These are phyloP conservation scores for Trichopus zeylanicus DNA, from an alignment of 116 monocot genomes.

Conservation along the genomic window DNA sequence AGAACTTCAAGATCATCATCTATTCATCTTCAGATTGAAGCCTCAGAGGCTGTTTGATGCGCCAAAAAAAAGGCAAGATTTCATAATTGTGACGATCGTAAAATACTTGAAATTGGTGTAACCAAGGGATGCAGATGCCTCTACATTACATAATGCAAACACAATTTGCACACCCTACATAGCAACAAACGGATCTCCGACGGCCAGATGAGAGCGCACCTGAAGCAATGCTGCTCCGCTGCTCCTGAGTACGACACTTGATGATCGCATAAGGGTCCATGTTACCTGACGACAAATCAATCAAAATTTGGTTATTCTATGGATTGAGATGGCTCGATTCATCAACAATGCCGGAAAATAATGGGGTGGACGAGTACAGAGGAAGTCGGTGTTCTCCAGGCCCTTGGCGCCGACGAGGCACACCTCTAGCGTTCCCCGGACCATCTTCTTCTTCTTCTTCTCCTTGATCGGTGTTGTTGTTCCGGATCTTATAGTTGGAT, in stretches of 20 bases:
- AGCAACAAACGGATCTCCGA: not conserved
- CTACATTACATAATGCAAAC: too few relatives aligned
- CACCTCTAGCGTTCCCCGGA: constrained; percentile 54
- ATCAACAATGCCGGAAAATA: not conserved
- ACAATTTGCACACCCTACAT: not conserved
- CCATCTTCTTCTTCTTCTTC: constrained; percentile 20
- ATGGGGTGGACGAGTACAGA: constrained; percentile 18
- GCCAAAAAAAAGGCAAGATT: too few relatives aligned
- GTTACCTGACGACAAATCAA: constrained; percentile 22
- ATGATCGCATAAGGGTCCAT: constrained; percentile 74
- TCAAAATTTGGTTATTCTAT: not conserved
- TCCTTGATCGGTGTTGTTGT: too few relatives aligned
- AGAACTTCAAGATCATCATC: too few relatives aligned
- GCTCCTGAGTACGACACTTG: constrained; percentile 64
- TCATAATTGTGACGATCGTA: too few relatives aligned
- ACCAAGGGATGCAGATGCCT: too few relatives aligned
- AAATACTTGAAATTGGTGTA: too few relatives aligned
- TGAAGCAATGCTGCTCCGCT: constrained; percentile 57
- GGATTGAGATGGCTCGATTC: not conserved
- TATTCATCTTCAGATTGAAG: too few relatives aligned
- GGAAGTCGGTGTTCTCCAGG: constrained; percentile 61
- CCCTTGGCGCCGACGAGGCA: constrained; percentile 77
- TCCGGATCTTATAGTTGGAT: too few relatives aligned
- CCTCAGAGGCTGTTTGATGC: too few relatives aligned
- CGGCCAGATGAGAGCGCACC: constrained; percentile 7